Conservation (phyloP, 345 rosid species). For the Arabidopsis arenosa region DNA sequence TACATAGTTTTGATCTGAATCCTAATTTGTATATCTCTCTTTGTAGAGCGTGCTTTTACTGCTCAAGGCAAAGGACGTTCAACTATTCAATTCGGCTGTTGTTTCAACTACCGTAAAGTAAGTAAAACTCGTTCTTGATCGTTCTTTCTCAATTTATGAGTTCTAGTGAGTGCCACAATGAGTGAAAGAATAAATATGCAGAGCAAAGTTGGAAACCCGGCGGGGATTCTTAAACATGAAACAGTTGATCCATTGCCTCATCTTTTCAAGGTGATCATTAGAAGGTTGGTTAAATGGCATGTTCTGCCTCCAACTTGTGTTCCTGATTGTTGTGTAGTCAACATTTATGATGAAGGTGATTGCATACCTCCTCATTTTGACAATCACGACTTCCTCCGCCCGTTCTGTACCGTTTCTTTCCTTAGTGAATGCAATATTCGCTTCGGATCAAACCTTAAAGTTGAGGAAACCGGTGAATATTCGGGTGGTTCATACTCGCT, state of each 20-base stretch:
- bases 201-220: constrained; percentile 57
- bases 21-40: neutral
- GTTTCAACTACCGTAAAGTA: constrained; percentile 60
- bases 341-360: constrained; percentile 68
- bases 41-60: constrained; percentile 56
- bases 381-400: constrained; percentile 60
- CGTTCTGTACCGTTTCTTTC: constrained; percentile 66
- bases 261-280: constrained; percentile 56
- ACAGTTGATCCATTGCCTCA: constrained; percentile 61
- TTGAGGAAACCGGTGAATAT: constrained; percentile 55
- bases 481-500: constrained; percentile 52
- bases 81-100: constrained; percentile 64
- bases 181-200: constrained; percentile 28
- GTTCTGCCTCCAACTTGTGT: constrained; percentile 59
- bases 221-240: constrained; percentile 58
- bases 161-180: neutral
- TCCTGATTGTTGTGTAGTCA: constrained; percentile 67
- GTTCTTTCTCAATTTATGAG: neutral
- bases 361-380: constrained; percentile 74
- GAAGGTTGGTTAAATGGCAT: constrained; percentile 59
- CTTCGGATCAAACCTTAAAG: constrained; percentile 57
- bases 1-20: neutral
- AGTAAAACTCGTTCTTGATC: neutral
- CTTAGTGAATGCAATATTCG: constrained; percentile 55
- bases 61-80: constrained; percentile 64